Percentiles rank a stretch among this genome's conserved stretches.
phyloP scores from a whole-genome alignment of 371 early-diverging fungal species.

The Dinochytrium kinnereticum region DNA sequence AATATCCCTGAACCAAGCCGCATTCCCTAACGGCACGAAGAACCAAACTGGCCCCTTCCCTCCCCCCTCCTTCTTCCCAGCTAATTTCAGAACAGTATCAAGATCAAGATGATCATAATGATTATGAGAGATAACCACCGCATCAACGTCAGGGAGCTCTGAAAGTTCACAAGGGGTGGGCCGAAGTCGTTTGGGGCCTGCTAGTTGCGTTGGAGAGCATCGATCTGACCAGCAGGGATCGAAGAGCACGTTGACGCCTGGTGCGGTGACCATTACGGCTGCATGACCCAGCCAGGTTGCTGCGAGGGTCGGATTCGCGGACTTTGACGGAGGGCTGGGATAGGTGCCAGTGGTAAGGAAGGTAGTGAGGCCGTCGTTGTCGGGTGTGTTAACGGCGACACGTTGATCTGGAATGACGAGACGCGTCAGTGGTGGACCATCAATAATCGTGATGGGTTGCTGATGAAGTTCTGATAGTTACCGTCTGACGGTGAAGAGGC shows the following conservation, averaged over 20 bases:
- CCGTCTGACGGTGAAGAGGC: neutral
- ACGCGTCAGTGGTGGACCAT: neutral
- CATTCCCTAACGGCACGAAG: conserved; percentile 79
- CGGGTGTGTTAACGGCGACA: neutral
- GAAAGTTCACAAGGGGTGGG: conserved; percentile 69
- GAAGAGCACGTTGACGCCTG: conserved; percentile 69
- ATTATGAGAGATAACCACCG: conserved; percentile 76
- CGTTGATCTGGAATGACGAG: neutral
- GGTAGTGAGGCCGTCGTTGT: neutral
- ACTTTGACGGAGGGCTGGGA: neutral
- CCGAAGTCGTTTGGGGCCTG: conserved; percentile 39
- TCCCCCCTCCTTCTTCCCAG: conserved; percentile 26
- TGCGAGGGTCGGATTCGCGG: neutral
- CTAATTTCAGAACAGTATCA: conserved; percentile 57
- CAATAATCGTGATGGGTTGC: too few relatives aligned
- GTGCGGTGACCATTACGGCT: conserved; percentile 62
- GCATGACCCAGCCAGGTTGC: conserved; percentile 67
- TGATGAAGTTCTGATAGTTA: too few relatives aligned
- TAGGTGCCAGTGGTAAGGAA: conserved; percentile 3
- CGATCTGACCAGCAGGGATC: conserved; percentile 78
- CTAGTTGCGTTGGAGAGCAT: conserved; percentile 42
- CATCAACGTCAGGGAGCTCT: conserved; percentile 71
- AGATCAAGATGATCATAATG: conserved; percentile 80
- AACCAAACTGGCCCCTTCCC: conserved; percentile 39
- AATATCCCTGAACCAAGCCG: conserved; percentile 66